phyloP scores from a whole-genome alignment of 306 rosid species.

The Astragalus glycyphyllos region DNA sequence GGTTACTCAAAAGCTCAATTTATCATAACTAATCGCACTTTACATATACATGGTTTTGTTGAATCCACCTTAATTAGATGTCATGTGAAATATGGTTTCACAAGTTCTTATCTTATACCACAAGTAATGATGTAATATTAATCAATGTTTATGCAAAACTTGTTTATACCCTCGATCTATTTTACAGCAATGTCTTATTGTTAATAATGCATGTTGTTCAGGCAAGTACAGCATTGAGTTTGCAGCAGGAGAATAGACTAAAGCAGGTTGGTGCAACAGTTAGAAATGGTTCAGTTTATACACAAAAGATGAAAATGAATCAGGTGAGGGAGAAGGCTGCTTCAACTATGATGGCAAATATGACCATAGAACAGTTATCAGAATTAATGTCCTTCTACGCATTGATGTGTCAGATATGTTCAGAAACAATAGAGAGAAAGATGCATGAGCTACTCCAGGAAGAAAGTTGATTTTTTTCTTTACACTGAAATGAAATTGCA shows the following conservation, averaged over 20 bases:
- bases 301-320: slow-evolving; percentile 30
- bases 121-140: too few species aligned
- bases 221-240: slow-evolving; percentile 39
- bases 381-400: slow-evolving; percentile 34
- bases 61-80: background rate
- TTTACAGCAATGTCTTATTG: background rate
- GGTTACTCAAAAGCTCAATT: slow-evolving; percentile 34
- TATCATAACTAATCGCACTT: background rate
- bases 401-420: slow-evolving; percentile 40
- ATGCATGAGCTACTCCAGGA: slow-evolving; percentile 33
- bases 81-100: background rate
- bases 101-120: background rate
- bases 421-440: slow-evolving; percentile 33
- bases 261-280: slow-evolving; percentile 50
- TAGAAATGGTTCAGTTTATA: slow-evolving; percentile 42
- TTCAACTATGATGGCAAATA: slow-evolving; percentile 38
- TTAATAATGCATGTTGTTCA: slow-evolving; percentile 16
- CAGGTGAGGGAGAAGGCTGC: slow-evolving; percentile 45
- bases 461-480: slow-evolving; percentile 22
- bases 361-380: slow-evolving; percentile 47
- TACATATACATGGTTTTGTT: background rate
- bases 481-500: background rate
- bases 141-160: too few species aligned
- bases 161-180: background rate
- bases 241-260: slow-evolving; percentile 51